Base-by-base conservation (phyloP, 2,329 filamentous ascomycete species). In the Microdochium paspali region DNA sequence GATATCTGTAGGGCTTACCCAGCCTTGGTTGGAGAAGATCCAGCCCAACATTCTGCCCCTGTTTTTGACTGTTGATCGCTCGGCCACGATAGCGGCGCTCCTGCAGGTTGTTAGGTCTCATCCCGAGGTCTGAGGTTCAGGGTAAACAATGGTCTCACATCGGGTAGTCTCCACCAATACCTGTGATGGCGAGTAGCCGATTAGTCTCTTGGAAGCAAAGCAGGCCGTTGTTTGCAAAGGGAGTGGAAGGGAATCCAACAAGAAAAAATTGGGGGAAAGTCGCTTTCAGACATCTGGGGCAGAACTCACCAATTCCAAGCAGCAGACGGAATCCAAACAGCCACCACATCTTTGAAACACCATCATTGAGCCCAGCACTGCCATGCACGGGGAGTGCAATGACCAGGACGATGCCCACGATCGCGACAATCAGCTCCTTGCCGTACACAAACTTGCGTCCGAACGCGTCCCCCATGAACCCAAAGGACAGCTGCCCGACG, bases 401-500 rank as follows among this genome's bases (percentile, higher is more conserved):
- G 5, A 48, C 25, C 24, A 50, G 46, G 6, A 51, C 24, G 7
- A 48, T 48, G 6, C 50, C 50, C 4, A 47, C 15, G 7, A 51
- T 51, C 4, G 50, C 47, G 10, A 50, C 20, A 4, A 50, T 43
- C 49, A 82, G 60, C 55, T 82, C 77, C n/a, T 79, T 66, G 23
- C 80, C 80, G 58, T 85, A 85, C 76, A 85, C 84, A 54, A 72
- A 75, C 63, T 82, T 80, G 39, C 81, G 74, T 45, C 82, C 82
- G 25, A 84, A 67, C 2, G 73, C 62, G 62, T 85, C 82, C 23
- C 80, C 81, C n/a, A 84, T 63, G 61, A 69, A 77, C 50, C 81
- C 80, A 57, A 85, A 85, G 20, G 71, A 69, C 28, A 84, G 59
- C 58, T 85, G 80, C 26, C 81, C 81, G 45, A 85, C 67, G 44